Percentiles rank a stretch among this genome's conserved stretches.
Conservation (phyloP, 2,329 filamentous ascomycete genomes). For the Spiromastix sp. region DNA sequence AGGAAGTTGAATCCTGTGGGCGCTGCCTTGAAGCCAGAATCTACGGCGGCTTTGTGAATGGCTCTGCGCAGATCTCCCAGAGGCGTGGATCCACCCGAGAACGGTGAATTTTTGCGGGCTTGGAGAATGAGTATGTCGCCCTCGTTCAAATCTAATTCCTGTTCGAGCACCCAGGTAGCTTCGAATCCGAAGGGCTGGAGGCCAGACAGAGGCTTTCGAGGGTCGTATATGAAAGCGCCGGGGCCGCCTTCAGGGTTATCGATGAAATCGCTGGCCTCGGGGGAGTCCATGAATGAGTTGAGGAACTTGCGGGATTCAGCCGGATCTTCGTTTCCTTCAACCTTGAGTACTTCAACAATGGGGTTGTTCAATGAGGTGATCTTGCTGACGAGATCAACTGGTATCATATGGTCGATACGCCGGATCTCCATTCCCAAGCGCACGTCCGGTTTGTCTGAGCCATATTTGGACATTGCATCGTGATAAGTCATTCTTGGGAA, state of each 20-base stretch:
- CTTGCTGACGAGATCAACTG: constrained; percentile 58
- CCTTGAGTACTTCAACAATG: constrained; percentile 62
- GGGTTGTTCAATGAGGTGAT: constrained; percentile 61
- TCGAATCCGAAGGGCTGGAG: constrained; percentile 70
- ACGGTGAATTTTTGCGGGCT: constrained; percentile 56
- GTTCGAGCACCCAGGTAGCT: constrained; percentile 49
- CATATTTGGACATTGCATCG: constrained; percentile 68
- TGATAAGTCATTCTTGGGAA: constrained; percentile 61
- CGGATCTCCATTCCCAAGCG: constrained; percentile 62
- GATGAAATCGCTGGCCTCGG: constrained; percentile 48
- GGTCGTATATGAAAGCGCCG: constrained; percentile 66
- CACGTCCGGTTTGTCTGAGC: constrained; percentile 86
- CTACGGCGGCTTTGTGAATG: constrained; percentile 59
- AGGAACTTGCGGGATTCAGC: constrained; percentile 52
- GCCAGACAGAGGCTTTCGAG: constrained; percentile 61
- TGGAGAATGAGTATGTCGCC: constrained; percentile 77
- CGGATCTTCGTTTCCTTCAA: constrained; percentile 41
- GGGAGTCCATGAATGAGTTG: constrained; percentile 57
- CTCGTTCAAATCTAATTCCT: constrained; percentile 45
- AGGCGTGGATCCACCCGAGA: constrained; percentile 60
- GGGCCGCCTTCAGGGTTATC: constrained; percentile 68
- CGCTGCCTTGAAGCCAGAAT: constrained; percentile 45
- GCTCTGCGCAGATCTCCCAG: constrained; percentile 64
- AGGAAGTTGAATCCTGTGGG: constrained; percentile 54
- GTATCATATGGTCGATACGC: constrained; percentile 53